Evolutionary conservation across 345 rosid genomes (phyloP), one percentile per base, ranked within the genome.

Genomic region (Citrus unshiu): DNA sequence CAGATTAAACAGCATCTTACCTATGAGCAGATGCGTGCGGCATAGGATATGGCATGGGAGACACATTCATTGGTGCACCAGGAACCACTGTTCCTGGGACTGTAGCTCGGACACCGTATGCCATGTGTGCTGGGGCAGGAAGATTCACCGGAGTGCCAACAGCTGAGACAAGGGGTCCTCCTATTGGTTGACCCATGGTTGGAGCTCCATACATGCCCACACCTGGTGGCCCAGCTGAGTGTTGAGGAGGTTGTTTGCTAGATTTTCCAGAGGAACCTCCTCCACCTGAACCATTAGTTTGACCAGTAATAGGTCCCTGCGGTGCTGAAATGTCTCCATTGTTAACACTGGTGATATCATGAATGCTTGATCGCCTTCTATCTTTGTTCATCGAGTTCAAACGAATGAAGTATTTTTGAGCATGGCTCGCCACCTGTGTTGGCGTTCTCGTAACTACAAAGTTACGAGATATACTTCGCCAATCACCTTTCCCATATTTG

Each of bases 401-500:
- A 70, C 99, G 94, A 67, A 92, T 92, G 85, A 93, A 95, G 82
- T 93, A 93, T 84, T 95, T 95, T 74, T 95, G 99, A 16, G 99
- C 99, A 29, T 95, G 99, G 84, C 99, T 95, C 34, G 98, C 98
- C n/a, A 95, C 98, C 82, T 95, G 99, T 14, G 98, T 95, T 27
- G 97, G 99, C 13, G 98, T 95, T 84, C 99, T 92, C 67, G 99
- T 91, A 72, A 92, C 97, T 54, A 95, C 99, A 85, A 87, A 95
- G 85, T 93, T 92, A 19, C 99, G 90, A 16, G 99, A 95, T 79
- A 95, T 95, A 82, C 99, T 95, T 75, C 99, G 91, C 97, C 99
- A 95, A 66, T 95, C 98, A 34, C 99, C 99, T 87, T 93, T 95
- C 77, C 99, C 99, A 25, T 93, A 95, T 81, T 93, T 93, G 25